Evolutionary conservation across 1,284 basidiomycete genomes (phyloP), one percentile per base, ranked within the genome.

Genomic region (Austroboletus novae-zelandiae): DNA sequence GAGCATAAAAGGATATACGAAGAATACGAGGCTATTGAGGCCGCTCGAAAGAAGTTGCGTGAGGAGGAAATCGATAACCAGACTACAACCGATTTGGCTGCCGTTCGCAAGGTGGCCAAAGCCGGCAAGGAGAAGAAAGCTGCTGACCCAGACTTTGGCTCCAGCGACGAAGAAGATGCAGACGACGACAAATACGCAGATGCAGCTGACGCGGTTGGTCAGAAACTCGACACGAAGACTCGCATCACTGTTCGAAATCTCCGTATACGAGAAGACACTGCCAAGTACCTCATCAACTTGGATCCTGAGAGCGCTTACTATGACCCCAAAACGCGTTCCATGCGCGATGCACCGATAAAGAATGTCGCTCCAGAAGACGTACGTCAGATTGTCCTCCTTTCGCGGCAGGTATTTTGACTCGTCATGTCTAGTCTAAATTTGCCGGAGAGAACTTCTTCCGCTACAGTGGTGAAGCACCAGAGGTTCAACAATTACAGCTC

Each of bases 21-120:
- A 13, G 95, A 98, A 71, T 97, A 98, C 66, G 89, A 89, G 45
- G 94, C 95, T 14, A 74, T 98, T 46, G 97, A 99, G 71, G 83
- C 86, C 49, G 95, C 92, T 44, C 77, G 97, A 56, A 84, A 93
- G 71, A 90, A 90, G 70, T 66, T 93, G 60, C 79, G 95, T 50
- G 97, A 99, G 72, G 94, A 97, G 63, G 91, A 97, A 73, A 94
- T 99, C 63, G 97, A 99, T 70, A 93, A 94, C 64, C 91, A 94
- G 66, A 94, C 91, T 47, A 91, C 90, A 48, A 94, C 91, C n/a
- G 90, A 93, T 63, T 73, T 93, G 54, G 83, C 84, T 17, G 86
- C 85, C 7, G 88, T 88, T 41, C 81, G 90, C 57, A 91, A 91
- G 69, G 81, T 91, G 13, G 90, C 90, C 6, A 93, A 93, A 64